Evolutionary conservation across 331 rosid genomes (phyloP).

Genomic region (Rosa hybrid): DNA sequence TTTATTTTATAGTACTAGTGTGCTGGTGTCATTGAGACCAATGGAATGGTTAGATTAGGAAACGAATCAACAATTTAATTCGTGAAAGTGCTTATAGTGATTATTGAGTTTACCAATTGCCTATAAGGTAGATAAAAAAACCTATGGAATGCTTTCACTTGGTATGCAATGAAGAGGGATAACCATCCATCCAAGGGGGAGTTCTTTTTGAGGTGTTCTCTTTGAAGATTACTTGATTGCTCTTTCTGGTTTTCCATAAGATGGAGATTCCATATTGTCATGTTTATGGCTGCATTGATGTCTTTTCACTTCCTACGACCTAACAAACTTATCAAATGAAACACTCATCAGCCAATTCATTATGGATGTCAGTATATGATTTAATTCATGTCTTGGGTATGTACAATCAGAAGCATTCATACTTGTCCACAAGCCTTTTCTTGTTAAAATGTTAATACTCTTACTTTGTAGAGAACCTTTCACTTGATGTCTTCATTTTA

Average conservation of each 20-base stretch:
- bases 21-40: not conserved
- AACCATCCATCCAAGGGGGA: not conserved
- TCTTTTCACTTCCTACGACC: not conserved
- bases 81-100: constrained; percentile 8
- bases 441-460: not conserved
- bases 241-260: constrained; percentile 3
- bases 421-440: not conserved
- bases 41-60: constrained; percentile 4
- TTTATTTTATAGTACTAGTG: not conserved
- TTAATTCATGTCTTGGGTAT: not conserved
- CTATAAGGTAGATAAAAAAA: constrained; percentile 6
- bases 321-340: not conserved
- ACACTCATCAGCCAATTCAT: not conserved
- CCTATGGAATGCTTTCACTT: not conserved
- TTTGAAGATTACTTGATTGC: not conserved
- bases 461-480: not conserved
- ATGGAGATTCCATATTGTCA: not conserved
- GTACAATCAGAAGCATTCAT: not conserved
- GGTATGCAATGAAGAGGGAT: constrained; percentile 4
- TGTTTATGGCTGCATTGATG: not conserved
- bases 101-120: not conserved
- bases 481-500: not conserved
- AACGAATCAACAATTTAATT: not conserved
- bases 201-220: not conserved
- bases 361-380: not conserved